A percentile compares a stretch with the other conserved stretches of the same genome.
Evolutionary conservation across 306 rosid species (phyloP).

Genomic region (Fagus crenata): DNA sequence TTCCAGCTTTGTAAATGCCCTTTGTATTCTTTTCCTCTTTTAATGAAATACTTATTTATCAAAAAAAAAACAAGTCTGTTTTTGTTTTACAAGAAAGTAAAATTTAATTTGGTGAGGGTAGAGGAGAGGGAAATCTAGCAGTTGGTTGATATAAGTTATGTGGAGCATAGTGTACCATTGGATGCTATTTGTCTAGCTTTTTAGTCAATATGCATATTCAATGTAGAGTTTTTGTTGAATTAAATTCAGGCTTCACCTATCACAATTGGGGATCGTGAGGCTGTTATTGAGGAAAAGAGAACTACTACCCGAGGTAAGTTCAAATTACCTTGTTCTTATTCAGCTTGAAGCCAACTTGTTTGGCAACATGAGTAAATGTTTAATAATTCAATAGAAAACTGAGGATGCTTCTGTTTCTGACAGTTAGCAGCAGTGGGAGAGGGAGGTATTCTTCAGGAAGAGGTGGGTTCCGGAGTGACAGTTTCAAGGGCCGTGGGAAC

Average conservation of each 20-base stretch:
- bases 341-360: background rate
- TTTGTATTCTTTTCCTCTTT: no score
- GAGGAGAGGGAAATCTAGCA: background rate
- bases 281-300: constrained; percentile 88
- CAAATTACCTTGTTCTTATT: background rate
- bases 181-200: background rate
- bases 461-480: constrained; percentile 69
- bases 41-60: no score
- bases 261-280: constrained; percentile 66
- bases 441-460: constrained; percentile 85
- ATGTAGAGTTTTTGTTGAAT: constrained; percentile 25
- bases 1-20: no score
- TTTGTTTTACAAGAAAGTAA: background rate
- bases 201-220: background rate
- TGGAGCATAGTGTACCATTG: background rate
- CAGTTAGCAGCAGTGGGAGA: constrained; percentile 80
- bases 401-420: constrained; percentile 23
- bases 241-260: constrained; percentile 73
- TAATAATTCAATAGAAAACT: constrained; percentile 6
- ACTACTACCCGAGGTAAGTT: constrained; percentile 85
- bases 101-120: background rate
- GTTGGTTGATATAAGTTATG: background rate
- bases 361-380: background rate
- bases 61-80: background rate
- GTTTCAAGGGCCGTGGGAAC: constrained; percentile 70